Evolutionary conservation across 2,329 filamentous ascomycete species (phyloP), one percentile per base, ranked within the genome.

Genomic region (Macroventuria anomochaeta): DNA sequence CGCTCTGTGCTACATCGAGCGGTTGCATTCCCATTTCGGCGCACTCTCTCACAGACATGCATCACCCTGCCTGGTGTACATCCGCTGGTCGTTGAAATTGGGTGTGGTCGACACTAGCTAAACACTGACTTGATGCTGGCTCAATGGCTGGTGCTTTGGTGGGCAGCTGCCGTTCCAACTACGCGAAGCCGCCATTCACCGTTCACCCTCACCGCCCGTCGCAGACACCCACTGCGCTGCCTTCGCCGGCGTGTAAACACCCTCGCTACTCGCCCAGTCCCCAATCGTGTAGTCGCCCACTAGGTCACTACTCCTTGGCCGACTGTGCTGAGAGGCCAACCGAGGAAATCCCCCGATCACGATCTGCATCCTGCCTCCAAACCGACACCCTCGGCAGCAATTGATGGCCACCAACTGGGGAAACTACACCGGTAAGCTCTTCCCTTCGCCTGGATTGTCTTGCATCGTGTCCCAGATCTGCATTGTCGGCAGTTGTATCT

Each of bases 341-440:
- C 48, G 34, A 50, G 43, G 44, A 58, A 57, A 58, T 51, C 38
- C 58, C 59, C 63, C 53, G 49, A 56, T 41, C 44, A 32, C 57
- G 59, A 68, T 68, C 67, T 59, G 54, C 67, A 56, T 63, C 46
- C 53, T 50, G 34, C 26, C 44, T 51, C 42, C 51, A 28, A 40
- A 41, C 40, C 18, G 33, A 39, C n/a, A 34, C 32, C 57, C 49
- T 56, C 39, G 47, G 43, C 55, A 57, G 39, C 57, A 50, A 67
- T 69, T 56, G 53, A 71, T 70, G 66, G 53, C 67, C 53, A 69
- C 71, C 50, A 56, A 57, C 55, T 70, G 61, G 61, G 71, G 72
- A 46, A 74, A 74, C 55, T 73, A 74, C 55, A 58, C 57, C 46
- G 60, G 68, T 67, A 59, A 38, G 54, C 59, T 42, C 42, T 58